Percentiles rank a stretch among this genome's conserved stretches.
These are phyloP conservation scores for Chlorociboria aeruginascens DNA, from an alignment of 495 filamentous ascomycete species.

Conservation along the genomic window DNA sequence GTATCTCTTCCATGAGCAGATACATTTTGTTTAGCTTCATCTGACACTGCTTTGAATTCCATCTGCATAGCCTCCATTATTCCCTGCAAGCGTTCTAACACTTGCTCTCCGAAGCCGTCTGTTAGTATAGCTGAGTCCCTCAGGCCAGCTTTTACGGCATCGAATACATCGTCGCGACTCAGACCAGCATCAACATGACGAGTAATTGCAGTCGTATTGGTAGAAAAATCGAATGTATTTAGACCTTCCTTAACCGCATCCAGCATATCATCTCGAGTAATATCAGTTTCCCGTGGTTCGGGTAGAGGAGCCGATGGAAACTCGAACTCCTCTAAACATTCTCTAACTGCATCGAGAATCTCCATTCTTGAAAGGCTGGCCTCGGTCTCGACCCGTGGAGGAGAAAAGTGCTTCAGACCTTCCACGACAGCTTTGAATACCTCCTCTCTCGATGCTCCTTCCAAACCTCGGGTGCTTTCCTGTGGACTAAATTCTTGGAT, in stretches of 20 bases:
- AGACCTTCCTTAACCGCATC: slow-evolving; percentile 43
- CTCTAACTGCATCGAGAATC: slow-evolving; percentile 59
- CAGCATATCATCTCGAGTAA: slow-evolving; percentile 40
- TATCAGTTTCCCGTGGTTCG: slow-evolving; percentile 26
- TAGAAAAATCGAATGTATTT: slow-evolving; percentile 27
- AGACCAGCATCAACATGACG: slow-evolving; percentile 3
- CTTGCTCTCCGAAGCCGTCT: slow-evolving; percentile 44
- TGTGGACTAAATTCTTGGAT: slow-evolving; percentile 61
- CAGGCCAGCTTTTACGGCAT: slow-evolving; percentile 50
- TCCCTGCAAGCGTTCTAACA: slow-evolving; percentile 62
- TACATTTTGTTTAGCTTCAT: slow-evolving; percentile 63
- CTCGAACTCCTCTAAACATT: slow-evolving; percentile 66
- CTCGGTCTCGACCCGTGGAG: slow-evolving; percentile 54
- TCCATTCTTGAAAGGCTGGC: slow-evolving; percentile 64
- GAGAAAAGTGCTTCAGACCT: slow-evolving; percentile 64
- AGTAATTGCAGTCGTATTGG: slow-evolving; percentile 3
- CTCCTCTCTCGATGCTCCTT: slow-evolving; percentile 58
- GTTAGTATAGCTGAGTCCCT: slow-evolving; percentile 38
- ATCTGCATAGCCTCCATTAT: slow-evolving; percentile 60
- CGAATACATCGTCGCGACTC: slow-evolving; percentile 42
- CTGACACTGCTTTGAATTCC: slow-evolving; percentile 45
- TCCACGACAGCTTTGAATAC: slow-evolving; percentile 70
- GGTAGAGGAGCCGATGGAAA: slow-evolving; percentile 39
- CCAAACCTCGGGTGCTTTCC: slow-evolving; percentile 28
- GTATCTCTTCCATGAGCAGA: slow-evolving; percentile 64